Evolutionary conservation across 2,329 filamentous ascomycete species (phyloP).

Genomic region (Talaromyces marneffei): DNA sequence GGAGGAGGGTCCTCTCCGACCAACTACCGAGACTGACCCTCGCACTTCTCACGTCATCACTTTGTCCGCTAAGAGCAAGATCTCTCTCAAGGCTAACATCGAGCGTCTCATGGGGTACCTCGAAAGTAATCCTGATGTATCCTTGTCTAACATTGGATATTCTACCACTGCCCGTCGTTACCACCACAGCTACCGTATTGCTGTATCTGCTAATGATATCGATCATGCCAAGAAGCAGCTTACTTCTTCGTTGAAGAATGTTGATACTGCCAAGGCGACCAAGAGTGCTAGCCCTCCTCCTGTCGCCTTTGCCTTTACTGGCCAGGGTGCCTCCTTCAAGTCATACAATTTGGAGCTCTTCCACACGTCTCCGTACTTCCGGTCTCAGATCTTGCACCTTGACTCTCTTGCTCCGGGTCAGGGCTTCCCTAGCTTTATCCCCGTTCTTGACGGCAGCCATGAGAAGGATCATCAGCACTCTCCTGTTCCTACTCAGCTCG

Average conservation of each 20-base stretch:
- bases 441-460: conserved; percentile 19
- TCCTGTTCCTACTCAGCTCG: conserved; percentile 35
- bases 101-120: conserved; percentile 2
- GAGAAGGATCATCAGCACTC: conserved; percentile 5
- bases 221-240: conserved; percentile 19
- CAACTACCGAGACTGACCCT: conserved; percentile 39
- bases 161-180: conserved; percentile 56
- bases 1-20: conserved; percentile 33
- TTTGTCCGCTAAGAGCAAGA: conserved; percentile 49
- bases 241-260: not conserved
- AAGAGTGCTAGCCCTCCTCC: conserved; percentile 2
- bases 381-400: conserved; percentile 24
- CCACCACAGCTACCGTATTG: conserved; percentile 35
- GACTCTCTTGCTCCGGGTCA: conserved; percentile 24
- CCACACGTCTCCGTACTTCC: conserved; percentile 21
- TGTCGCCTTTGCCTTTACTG: conserved; percentile 33
- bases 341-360: conserved; percentile 26
- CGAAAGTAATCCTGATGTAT: conserved; percentile 30
- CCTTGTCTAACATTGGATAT: conserved; percentile 56
- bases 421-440: conserved; percentile 30
- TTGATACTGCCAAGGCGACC: not conserved
- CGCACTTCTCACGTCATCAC: conserved; percentile 52
- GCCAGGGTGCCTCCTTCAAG: conserved; percentile 26
- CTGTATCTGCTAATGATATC: conserved; percentile 1
- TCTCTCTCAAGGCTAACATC: conserved; percentile 47